Evolutionary conservation across 129 eudicot genomes (phyloP).

Genomic region (Tagetes erecta): DNA sequence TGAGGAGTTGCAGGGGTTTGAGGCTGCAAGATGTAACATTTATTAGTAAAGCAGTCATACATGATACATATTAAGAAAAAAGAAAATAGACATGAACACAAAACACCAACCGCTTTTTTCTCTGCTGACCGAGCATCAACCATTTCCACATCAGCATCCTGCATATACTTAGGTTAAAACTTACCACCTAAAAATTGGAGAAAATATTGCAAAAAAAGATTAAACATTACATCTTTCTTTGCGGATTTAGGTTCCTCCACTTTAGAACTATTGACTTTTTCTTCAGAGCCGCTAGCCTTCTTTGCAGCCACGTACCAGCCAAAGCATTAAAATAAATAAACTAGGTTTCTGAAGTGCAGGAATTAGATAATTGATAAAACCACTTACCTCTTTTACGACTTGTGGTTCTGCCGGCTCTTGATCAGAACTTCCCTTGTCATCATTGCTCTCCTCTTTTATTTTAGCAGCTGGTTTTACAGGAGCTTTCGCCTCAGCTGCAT

Average conservation of each 20-base stretch:
- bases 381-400: background rate
- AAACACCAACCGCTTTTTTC: conserved; percentile 54
- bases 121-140: conserved; percentile 54
- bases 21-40: conserved; percentile 46
- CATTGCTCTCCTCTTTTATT: conserved; percentile 19
- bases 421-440: conserved; percentile 38
- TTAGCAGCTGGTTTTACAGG: conserved; percentile 6
- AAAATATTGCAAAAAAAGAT: background rate
- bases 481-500: background rate
- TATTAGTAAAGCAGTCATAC: background rate
- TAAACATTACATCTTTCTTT: conserved; percentile 40
- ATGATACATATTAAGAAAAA: too few relatives aligned
- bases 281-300: background rate
- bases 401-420: conserved; percentile 23
- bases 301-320: conserved; percentile 13
- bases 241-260: conserved; percentile 52
- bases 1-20: conserved; percentile 66
- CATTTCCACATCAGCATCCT: conserved; percentile 57
- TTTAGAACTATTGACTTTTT: conserved; percentile 3
- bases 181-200: background rate
- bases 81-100: background rate
- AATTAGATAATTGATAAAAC: background rate
- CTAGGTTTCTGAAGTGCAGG: background rate
- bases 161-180: conserved; percentile 1
- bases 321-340: background rate